phyloP scores from a whole-genome alignment of 306 rosid genomes.

The Crotalaria pallida region DNA sequence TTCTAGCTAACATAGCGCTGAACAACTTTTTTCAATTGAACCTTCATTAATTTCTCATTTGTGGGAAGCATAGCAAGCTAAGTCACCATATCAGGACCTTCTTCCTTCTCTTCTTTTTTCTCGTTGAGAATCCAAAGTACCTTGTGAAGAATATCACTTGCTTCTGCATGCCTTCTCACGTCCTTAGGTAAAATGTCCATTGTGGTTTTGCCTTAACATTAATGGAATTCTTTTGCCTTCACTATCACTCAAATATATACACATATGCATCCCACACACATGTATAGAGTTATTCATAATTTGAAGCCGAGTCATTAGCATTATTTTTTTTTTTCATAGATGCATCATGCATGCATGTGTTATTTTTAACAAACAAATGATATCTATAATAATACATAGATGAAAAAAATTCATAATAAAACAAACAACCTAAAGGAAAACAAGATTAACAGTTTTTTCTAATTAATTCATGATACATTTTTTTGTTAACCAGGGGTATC shows the following conservation, averaged over 20 bases:
- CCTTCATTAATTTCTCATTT: slow-evolving; percentile 3
- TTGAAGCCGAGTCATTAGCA: neutral
- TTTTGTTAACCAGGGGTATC: too few species aligned
- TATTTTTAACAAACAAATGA: slow-evolving; percentile 5
- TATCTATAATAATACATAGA: neutral
- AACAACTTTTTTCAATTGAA: neutral
- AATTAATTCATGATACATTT: neutral
- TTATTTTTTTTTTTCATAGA: neutral
- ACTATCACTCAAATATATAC: neutral
- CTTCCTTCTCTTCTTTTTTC: neutral
- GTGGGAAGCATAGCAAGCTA: neutral
- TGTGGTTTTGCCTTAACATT: neutral
- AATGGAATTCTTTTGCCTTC: neutral
- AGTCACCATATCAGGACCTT: neutral
- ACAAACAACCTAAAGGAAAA: neutral
- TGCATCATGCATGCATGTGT: neutral
- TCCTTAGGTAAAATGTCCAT: neutral
- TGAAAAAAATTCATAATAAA: neutral
- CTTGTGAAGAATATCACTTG: neutral
- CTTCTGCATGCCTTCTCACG: slow-evolving; percentile 12
- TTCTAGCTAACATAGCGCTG: slow-evolving; percentile 1
- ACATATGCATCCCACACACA: too few species aligned
- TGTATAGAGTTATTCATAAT: too few species aligned
- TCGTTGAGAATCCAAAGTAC: neutral
- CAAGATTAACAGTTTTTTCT: neutral